Evolutionary conservation across 108 stramenopile genomes (phyloP), one percentile per base, ranked within the genome.

Genomic region (Hondaea fermentalgiana): DNA sequence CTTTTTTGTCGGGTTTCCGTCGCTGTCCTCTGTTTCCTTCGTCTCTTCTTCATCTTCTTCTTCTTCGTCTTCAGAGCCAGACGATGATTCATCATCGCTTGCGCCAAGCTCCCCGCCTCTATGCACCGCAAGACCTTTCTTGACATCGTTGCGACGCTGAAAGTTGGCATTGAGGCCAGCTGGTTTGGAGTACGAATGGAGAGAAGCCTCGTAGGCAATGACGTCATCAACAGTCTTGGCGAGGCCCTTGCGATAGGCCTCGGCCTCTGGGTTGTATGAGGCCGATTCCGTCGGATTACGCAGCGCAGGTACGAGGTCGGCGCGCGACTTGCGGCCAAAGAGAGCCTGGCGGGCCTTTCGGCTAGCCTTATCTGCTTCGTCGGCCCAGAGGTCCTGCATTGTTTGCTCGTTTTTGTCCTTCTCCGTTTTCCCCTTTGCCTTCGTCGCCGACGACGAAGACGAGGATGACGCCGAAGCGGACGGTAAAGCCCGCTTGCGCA

Each of bases 181-280:
- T 3, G 64, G 64, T 69, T 69, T 69, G 25, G 14, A 23, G 64
- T 4, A 69, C 25, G 25, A 8, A 23, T 69, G 25, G 8, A 69
- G 64, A 8, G 64, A 69, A 23, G 44, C 76, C 6, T 83, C 76
- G 49, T 21, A 83, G 45, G 12, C 76, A 12, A 53, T 83, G 51
- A 23, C 51, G 5, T 6, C 49, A 17, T 83, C 51, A 28, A 83
- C 76, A 3, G n/a, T 53, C 12, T 47, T 53, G 19, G n/a, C 25
- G 5, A 83, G 76, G 49, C 51, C 23, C 25, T 43, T 6, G 23
- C 28, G 19, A 45, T 83, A 83, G 6, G 76, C 76, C 51, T 83
- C 76, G 43, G 49, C 6, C 51, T 83, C 76, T 6, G 76, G 76
- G 76, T 83, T 83, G 76, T 83, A 83, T 4, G 76, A 83, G 76